Percentiles rank a stretch among this genome's conserved stretches.
phyloP scores from a whole-genome alignment of 1,284 basidiomycete genomes.

The Papiliotrema flavescens region DNA sequence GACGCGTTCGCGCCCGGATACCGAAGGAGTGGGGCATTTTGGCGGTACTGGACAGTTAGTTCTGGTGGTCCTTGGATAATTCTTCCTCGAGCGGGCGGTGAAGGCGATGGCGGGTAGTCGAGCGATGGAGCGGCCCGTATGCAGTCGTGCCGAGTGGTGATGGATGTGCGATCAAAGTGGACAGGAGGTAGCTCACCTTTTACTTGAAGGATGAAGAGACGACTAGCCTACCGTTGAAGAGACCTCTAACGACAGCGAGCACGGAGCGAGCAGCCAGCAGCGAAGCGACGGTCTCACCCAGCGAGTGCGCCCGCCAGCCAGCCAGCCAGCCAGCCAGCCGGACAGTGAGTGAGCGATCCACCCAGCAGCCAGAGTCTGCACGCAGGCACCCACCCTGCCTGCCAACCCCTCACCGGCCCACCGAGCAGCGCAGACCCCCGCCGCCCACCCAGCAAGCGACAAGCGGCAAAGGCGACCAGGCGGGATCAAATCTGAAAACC shows the following conservation, averaged over 20 bases:
- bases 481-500: conserved; percentile 4
- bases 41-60: conserved; percentile 49
- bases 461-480: neutral
- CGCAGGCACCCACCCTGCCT: neutral
- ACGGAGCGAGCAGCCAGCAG: neutral
- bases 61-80: neutral
- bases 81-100: neutral
- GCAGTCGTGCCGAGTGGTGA: conserved; percentile 7
- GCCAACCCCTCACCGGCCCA: neutral
- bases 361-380: too few relatives aligned
- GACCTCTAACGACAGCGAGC: neutral
- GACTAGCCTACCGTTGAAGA: neutral
- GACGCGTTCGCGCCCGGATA: conserved; percentile 98
- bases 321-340: too few relatives aligned
- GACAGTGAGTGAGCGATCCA: too few relatives aligned
- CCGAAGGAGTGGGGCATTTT: conserved; percentile 99
- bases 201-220: conserved; percentile 1
- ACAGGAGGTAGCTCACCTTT: neutral
- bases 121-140: neutral
- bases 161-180: conserved; percentile 18
- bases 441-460: neutral
- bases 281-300: neutral
- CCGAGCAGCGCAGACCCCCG: neutral
- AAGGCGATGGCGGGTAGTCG: conserved; percentile 5
- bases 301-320: neutral